Evolutionary conservation across 164 flowering plant genomes (phyloP), one percentile per base, ranked within the genome.

Genomic region (Magnolia kwangsiensis): DNA sequence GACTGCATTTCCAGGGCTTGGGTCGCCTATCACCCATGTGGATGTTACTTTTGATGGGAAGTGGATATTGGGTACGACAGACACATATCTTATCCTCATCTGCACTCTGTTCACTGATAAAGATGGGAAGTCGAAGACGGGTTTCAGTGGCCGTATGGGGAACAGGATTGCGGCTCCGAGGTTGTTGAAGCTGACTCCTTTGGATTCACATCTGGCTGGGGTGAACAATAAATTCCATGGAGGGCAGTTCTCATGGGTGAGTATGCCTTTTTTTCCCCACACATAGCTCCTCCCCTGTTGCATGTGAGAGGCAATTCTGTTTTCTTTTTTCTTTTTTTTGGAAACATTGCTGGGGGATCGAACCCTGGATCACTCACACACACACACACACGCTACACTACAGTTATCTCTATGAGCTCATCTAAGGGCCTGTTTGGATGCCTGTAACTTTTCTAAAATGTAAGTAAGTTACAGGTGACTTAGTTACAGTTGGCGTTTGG

Each of bases 21-120:
- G 99, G 18, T 90, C 96, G 1, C 97, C 98, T 6, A 88, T 96
- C 27, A 94, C 96, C 73, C 94, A 95, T 81, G 98, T 96, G 69
- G 99, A 96, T 85, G 99, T 91, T 65, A 96, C 99, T n/a, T 96
- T 79, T 86, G 99, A 96, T 82, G 99, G 99, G 71, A 96, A 88
- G 81, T 96, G 99, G 99, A 88, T 96, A 74, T 78, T 96, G 89
- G 99, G 97, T 24, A 95, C 98, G 0, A 95, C 98, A 5, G 95
- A 95, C 78, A 88, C 96, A 10, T 95, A 93, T 82, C 81, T 95
- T 85, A 86, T 95, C 69, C 92, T 95, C 24, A 92, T 93, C 18
- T 92, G 98, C 83, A 86, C 97, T 31, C 67, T 92, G 61, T 95
- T 92, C 71, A 87, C 89, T 29, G 99, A 94, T 78, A 95, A 95